Evolutionary conservation across 2,329 filamentous ascomycete species (phyloP).

Genomic region (Mycogone perniciosa): DNA sequence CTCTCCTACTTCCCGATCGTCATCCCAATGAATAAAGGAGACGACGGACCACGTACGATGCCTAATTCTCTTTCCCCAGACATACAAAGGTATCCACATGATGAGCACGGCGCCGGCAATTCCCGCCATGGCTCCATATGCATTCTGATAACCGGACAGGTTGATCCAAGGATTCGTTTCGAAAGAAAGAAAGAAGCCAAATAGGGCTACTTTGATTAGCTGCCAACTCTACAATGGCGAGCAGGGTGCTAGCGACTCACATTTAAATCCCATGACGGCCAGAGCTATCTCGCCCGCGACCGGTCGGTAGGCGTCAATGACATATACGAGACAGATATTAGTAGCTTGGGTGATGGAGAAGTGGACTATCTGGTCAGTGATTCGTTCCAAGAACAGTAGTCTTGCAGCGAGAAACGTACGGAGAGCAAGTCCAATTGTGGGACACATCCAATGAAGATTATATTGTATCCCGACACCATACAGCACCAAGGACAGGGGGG

Average conservation of each 20-base stretch:
- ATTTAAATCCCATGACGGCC: constrained; percentile 49
- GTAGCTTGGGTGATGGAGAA: constrained; percentile 51
- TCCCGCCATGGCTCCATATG: constrained; percentile 52
- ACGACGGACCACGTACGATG: constrained; percentile 40
- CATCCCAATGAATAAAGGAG: constrained; percentile 42
- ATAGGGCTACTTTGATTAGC: constrained; percentile 33
- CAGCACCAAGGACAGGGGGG: constrained; percentile 39
- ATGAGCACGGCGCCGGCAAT: constrained; percentile 43
- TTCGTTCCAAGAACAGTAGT: not conserved
- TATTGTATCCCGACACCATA: constrained; percentile 43
- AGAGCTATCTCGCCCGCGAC: constrained; percentile 51
- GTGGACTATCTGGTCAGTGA: constrained; percentile 34
- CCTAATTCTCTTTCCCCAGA: constrained; percentile 45
- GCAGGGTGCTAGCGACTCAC: constrained; percentile 24
- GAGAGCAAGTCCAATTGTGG: constrained; percentile 48
- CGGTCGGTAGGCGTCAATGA: constrained; percentile 51
- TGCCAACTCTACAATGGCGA: not conserved
- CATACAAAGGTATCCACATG: constrained; percentile 43
- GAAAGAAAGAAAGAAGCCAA: constrained; percentile 53
- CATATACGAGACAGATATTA: constrained; percentile 51
- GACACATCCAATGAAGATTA: constrained; percentile 48
- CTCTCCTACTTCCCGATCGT: constrained; percentile 50
- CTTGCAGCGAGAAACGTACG: constrained; percentile 29
- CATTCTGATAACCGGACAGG: constrained; percentile 40
- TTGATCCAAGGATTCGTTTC: constrained; percentile 55